A percentile compares a stretch with the other conserved stretches of the same genome.
phyloP scores from a whole-genome alignment of 148 eudicot species.

The Chenopodium berlandieri region DNA sequence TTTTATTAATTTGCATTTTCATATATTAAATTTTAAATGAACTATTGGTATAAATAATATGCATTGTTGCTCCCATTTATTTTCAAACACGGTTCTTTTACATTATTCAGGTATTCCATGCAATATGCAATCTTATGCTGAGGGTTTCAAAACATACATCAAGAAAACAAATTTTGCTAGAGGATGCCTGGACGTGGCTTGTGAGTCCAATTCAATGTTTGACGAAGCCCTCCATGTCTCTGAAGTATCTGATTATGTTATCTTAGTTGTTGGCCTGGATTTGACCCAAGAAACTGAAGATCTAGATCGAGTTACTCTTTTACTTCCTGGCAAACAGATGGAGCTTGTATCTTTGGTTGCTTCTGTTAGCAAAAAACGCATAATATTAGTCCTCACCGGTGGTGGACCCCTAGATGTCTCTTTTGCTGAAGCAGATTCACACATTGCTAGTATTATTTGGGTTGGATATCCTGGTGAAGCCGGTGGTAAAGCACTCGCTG shows the following conservation, averaged over 20 bases:
- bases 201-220: constrained; percentile 57
- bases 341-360: constrained; percentile 63
- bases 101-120: constrained; percentile 69
- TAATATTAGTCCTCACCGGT: constrained; percentile 79
- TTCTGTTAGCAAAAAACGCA: constrained; percentile 54
- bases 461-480: constrained; percentile 97
- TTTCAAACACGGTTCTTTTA: not conserved
- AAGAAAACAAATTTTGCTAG: constrained; percentile 44
- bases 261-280: constrained; percentile 82
- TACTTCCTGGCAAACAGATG: constrained; percentile 87
- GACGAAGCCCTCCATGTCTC: constrained; percentile 59
- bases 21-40: too few species aligned
- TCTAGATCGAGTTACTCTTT: constrained; percentile 75
- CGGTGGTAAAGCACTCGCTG: constrained; percentile 81
- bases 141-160: constrained; percentile 51
- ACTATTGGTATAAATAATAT: too few species aligned
- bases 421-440: constrained; percentile 59
- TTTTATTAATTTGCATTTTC: too few species aligned
- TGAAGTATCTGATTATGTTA: constrained; percentile 65
- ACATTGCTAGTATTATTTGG: constrained; percentile 83
- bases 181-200: constrained; percentile 71
- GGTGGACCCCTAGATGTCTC: constrained; percentile 94
- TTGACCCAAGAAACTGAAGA: constrained; percentile 96
- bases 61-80: not conserved
- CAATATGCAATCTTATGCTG: constrained; percentile 47